Percentiles rank a stretch among this genome's conserved stretches.
phyloP scores from a whole-genome alignment of 2,329 filamentous ascomycete species.

The Xylaria sp. region DNA sequence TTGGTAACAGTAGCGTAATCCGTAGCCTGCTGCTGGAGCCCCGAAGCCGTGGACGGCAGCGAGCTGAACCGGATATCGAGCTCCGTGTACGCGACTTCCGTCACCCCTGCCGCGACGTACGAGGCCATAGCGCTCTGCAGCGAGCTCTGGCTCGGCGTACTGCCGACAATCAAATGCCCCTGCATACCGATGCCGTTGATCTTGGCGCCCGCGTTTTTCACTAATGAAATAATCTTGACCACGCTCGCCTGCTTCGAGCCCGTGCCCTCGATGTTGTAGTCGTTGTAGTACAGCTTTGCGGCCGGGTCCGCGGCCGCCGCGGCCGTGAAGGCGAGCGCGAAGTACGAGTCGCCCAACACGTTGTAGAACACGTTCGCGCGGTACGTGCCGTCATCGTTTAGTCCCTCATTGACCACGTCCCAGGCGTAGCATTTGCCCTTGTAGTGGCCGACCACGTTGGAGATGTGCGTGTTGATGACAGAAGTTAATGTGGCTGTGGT shows the following conservation, averaged over 20 bases:
- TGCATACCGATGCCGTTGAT: constrained; percentile 73
- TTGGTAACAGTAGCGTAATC: constrained; percentile 55
- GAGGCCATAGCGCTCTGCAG: constrained; percentile 58
- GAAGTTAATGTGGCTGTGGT: constrained; percentile 66
- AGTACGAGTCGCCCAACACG: constrained; percentile 65
- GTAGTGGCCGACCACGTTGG: constrained; percentile 66
- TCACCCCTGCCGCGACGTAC: constrained; percentile 61
- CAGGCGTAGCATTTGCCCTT: constrained; percentile 69
- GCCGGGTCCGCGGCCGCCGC: constrained; percentile 63
- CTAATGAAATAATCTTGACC: constrained; percentile 56
- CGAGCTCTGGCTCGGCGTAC: constrained; percentile 57
- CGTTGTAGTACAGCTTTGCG: constrained; percentile 66
- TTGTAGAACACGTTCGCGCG: constrained; percentile 64
- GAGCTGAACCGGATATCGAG: constrained; percentile 64
- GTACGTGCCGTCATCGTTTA: constrained; percentile 66
- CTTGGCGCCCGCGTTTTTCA: constrained; percentile 60
- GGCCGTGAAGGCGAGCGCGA: constrained; percentile 66
- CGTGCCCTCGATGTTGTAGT: constrained; percentile 69
- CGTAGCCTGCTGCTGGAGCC: constrained; percentile 57
- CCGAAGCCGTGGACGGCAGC: constrained; percentile 56
- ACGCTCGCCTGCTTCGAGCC: constrained; percentile 58
- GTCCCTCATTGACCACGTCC: constrained; percentile 74
- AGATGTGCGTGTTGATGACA: constrained; percentile 69
- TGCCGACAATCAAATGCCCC: constrained; percentile 67
- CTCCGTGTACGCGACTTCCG: constrained; percentile 69